phyloP scores from a whole-genome alignment of 768 basidiomycete genomes.

The Termitomyces sp. region DNA sequence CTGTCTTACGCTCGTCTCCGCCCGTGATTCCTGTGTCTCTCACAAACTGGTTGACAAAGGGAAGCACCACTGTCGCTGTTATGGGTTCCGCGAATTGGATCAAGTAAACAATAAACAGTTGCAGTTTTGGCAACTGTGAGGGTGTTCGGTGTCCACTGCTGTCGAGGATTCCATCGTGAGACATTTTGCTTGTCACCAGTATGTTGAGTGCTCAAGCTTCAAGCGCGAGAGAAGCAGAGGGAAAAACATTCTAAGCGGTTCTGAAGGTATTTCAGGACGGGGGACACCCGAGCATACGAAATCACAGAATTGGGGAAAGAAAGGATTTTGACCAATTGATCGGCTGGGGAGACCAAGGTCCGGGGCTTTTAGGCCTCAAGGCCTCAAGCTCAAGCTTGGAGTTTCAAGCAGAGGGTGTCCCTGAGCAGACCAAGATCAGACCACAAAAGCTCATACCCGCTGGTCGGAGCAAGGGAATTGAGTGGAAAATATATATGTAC shows the following conservation, averaged over 20 bases:
- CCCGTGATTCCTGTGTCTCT: constrained; percentile 39
- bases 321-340: not conserved
- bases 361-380: too few species aligned
- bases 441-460: too few species aligned
- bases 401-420: too few species aligned
- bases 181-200: not conserved
- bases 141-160: constrained; percentile 21
- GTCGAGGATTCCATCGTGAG: not conserved
- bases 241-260: not conserved
- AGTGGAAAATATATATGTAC: too few species aligned
- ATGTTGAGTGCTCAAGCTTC: too few species aligned
- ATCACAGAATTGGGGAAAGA: not conserved
- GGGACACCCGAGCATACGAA: too few species aligned
- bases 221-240: not conserved
- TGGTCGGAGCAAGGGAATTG: too few species aligned
- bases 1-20: constrained; percentile 41
- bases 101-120: constrained; percentile 33
- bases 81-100: constrained; percentile 44
- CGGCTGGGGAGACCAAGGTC: not conserved
- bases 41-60: constrained; percentile 44
- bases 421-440: too few species aligned
- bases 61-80: constrained; percentile 41
- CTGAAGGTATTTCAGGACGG: not conserved
- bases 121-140: constrained; percentile 37
- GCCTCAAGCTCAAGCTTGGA: too few species aligned